phyloP scores from a whole-genome alignment of 495 filamentous ascomycete genomes.

The Barbatosphaeria neglecta region DNA sequence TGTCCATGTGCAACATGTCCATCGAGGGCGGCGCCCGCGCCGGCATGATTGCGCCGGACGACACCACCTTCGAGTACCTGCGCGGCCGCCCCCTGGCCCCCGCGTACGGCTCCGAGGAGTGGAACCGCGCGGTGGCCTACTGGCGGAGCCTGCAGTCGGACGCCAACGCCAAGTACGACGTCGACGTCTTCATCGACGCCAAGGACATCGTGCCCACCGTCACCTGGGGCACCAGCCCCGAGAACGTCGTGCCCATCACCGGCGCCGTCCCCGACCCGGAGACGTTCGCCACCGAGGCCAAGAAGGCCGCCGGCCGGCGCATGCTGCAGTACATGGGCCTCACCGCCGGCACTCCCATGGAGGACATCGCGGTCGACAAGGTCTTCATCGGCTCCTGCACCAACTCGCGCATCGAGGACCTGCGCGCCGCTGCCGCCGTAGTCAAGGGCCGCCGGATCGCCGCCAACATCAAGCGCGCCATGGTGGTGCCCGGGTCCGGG shows the following conservation, averaged over 20 bases:
- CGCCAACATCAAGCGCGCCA: constrained; percentile 76
- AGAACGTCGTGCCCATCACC: constrained; percentile 89
- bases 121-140: constrained; percentile 80
- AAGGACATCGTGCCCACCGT: constrained; percentile 90
- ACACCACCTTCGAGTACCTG: constrained; percentile 89
- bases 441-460: constrained; percentile 81
- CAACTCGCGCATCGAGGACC: constrained; percentile 92
- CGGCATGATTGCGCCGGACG: constrained; percentile 92
- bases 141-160: constrained; percentile 84
- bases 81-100: constrained; percentile 83
- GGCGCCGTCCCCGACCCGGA: constrained; percentile 82
- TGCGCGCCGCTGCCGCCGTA: constrained; percentile 75
- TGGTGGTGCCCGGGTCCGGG: constrained; percentile 94
- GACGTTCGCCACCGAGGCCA: constrained; percentile 64
- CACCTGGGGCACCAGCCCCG: constrained; percentile 94
- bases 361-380: constrained; percentile 85
- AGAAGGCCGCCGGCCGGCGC: constrained; percentile 65
- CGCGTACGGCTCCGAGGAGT: constrained; percentile 69
- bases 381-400: constrained; percentile 98
- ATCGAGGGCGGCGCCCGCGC: constrained; percentile 94
- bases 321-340: constrained; percentile 97
- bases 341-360: constrained; percentile 70
- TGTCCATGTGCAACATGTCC: constrained; percentile 99
- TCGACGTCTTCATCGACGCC: constrained; percentile 74
- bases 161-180: constrained; percentile 72